These are phyloP conservation scores for Allodekkera sacchari DNA, from an alignment of 805 yeast species.

Conservation along the genomic window DNA sequence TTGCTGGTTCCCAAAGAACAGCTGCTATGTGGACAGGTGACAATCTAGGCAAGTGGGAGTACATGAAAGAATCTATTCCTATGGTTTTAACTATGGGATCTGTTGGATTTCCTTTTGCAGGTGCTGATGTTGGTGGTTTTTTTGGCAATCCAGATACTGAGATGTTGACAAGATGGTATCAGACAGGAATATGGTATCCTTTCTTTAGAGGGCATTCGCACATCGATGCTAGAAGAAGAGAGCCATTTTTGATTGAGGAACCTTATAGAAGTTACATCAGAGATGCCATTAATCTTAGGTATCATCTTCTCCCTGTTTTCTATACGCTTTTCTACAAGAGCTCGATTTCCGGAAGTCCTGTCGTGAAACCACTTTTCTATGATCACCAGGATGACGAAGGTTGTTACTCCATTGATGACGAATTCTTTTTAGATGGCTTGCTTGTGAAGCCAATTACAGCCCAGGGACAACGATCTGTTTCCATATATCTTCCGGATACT, in stretches of 20 bases:
- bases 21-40: slow-evolving; percentile 99
- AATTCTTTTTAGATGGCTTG: slow-evolving; percentile 68
- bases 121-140: slow-evolving; percentile 97
- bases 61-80: slow-evolving; percentile 71
- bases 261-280: slow-evolving; percentile 60
- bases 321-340: slow-evolving; percentile 74
- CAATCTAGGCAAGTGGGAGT: slow-evolving; percentile 89
- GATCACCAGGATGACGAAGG: slow-evolving; percentile 38
- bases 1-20: slow-evolving; percentile 84
- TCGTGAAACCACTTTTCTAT: slow-evolving; percentile 62
- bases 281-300: slow-evolving; percentile 67
- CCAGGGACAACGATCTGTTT: slow-evolving; percentile 33
- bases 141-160: slow-evolving; percentile 85
- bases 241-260: slow-evolving; percentile 82
- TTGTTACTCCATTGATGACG: slow-evolving; percentile 63
- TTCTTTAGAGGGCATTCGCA: slow-evolving; percentile 97
- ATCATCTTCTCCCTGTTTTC: slow-evolving; percentile 64
- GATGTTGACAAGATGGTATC: slow-evolving; percentile 87
- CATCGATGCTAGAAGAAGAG: slow-evolving; percentile 85
- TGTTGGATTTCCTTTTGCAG: slow-evolving; percentile 85
- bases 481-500: slow-evolving; percentile 45
- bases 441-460: slow-evolving; percentile 75
- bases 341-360: slow-evolving; percentile 54
- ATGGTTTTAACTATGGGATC: slow-evolving; percentile 78
- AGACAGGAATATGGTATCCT: slow-evolving; percentile 92